Evolutionary conservation across 2,329 filamentous ascomycete genomes (phyloP), one percentile per base, ranked within the genome.

Genomic region (Aureobasidium namibiae): DNA sequence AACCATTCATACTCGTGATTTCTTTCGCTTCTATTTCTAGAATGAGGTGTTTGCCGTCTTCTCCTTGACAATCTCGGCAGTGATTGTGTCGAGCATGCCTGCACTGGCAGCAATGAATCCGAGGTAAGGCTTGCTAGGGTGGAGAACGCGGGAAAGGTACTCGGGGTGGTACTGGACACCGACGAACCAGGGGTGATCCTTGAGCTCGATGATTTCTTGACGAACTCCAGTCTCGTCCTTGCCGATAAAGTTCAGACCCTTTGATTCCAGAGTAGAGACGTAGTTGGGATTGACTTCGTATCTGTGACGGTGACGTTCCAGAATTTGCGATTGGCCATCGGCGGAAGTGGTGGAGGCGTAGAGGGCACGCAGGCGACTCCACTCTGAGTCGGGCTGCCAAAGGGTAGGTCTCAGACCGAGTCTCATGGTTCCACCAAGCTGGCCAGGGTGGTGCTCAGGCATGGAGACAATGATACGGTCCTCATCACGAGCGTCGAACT

Each of bases 151-250:
- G 65, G 82, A 87, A 53, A 89, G 78, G 70, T 92, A 95, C 73
- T 96, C 91, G 2, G 92, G 90, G 72, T 96, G 91, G 73, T 88
- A 92, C 73, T 96, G 92, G 9, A 94, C 88, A 44, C 87, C 87
- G 18, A 95, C 89, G 66, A 86, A 95, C 80, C 83, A 95, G 0
- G 88, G 88, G 71, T 95, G 90, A 64, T 92, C 85, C 70, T 86
- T 85, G 62, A 95, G 75, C 74, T 95, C 90, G 36, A 95, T 76
- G 52, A 91, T 82, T 75, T 95, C 90, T 86, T 94, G 90, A 33
- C 90, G 82, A 65, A 87, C 82, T 45, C 87, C 89, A 61, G 80
- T 84, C 60, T 88, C 85, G 67, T 95, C 90, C 72, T 90, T 91
- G 63, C 88, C 89, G 61, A 92, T 80, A 68, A 95, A 92, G 42